Base-by-base conservation (phyloP, 768 basidiomycete genomes). In the Rhodocollybia butyracea region DNA sequence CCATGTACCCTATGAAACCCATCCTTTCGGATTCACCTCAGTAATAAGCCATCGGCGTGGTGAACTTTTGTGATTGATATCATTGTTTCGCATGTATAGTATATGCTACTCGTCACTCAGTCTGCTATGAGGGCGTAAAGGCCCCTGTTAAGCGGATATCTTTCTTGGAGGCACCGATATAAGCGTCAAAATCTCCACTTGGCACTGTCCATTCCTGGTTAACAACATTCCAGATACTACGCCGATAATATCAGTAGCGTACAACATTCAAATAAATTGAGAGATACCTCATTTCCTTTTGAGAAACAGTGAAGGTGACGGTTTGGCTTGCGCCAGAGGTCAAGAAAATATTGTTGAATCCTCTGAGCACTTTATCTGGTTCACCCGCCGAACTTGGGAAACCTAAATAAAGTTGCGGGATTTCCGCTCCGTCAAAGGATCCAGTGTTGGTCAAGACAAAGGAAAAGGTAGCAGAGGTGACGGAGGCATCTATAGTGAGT, bases 381-480 rank as follows among this genome's bases (percentile, higher is more conserved):
- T 82, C 79, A 2, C 75, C 75, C 13, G 78, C 76, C 19, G 64
- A 60, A 2, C 67, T 43, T 2, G 82, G 82, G 60, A 73, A 82
- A n/a, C 68, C 72, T 17, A 84, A 67, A 56, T 84, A 84, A 26
- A 83, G 58, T 56, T 83, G 82, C 6, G 80, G 75, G 41, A 77
- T 81, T 64, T 83, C 82, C 15, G 75, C 71, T 0, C 83, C 84
- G 13, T 67, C 72, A n/a, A 77, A 57, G 1, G 63, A 58, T 27
- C 83, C 83, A 1, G 70, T 76, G 62, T 85, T 84, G 29, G 61
- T 65, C 1, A 84, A 67, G 1, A 66, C 70, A 61, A 84, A 83
- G 1, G 68, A 67, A 17, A 82, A 61, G 2, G 66, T 59, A 40
- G 68, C 64, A 0, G 69, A 68, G n/a, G 69, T 63, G 15, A 66